phyloP scores from a whole-genome alignment of 257 asterid genomes.

The Salvia miltiorrhiza region DNA sequence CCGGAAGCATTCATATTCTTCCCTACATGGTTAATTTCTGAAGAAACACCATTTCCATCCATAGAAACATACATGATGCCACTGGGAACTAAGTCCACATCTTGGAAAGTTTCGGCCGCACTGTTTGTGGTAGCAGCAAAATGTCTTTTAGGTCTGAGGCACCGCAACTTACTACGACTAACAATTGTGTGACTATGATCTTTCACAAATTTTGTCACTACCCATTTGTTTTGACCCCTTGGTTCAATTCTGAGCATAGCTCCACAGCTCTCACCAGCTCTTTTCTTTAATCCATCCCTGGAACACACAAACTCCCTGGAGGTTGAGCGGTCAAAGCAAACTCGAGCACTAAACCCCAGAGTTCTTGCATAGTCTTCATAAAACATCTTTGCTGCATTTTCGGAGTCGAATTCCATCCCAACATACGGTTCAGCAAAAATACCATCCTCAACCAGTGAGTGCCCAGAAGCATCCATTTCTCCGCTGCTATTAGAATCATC shows the following conservation, averaged over 20 bases:
- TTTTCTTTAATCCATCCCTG: conserved; percentile 45
- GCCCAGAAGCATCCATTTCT: conserved; percentile 37
- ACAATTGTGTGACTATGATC: conserved; percentile 56
- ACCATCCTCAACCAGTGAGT: conserved; percentile 38
- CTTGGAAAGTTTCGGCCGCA: conserved; percentile 41
- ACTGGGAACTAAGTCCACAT: conserved; percentile 55
- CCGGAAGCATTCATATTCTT: conserved; percentile 37
- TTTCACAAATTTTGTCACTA: conserved; percentile 61
- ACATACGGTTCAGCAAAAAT: conserved; percentile 46
- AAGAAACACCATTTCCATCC: conserved; percentile 44
- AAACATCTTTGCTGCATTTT: conserved; percentile 53
- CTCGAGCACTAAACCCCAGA: conserved; percentile 52
- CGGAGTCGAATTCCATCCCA: conserved; percentile 77
- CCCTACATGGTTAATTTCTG: conserved; percentile 41
- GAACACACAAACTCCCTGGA: conserved; percentile 52
- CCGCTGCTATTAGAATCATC: conserved; percentile 43
- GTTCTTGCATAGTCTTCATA: conserved; percentile 65
- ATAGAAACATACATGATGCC: conserved; percentile 75
- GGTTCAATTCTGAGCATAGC: conserved; percentile 72
- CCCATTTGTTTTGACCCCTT: conserved; percentile 55
- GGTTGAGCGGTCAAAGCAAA: conserved; percentile 34
- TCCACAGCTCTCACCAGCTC: conserved; percentile 54
- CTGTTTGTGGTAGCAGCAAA: conserved; percentile 49
- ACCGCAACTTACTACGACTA: conserved; percentile 44
- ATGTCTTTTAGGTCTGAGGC: conserved; percentile 53